Evolutionary conservation across 352 stramenopile species (phyloP).

Genomic region (Pilasporangium apinafurcum): DNA sequence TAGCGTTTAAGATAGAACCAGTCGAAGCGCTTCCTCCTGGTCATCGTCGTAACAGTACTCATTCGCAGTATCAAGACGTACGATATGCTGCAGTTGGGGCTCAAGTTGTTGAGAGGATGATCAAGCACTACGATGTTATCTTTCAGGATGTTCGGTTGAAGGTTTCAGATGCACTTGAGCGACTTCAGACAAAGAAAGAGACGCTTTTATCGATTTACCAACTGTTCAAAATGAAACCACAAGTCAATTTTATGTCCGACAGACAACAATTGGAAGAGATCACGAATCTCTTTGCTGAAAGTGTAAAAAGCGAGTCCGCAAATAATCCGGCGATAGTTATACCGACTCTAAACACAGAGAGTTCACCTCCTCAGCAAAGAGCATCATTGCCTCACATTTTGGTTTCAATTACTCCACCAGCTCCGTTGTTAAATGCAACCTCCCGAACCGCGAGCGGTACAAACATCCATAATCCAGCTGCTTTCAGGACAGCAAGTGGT

Average conservation of each 20-base stretch:
- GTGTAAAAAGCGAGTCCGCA: conserved; percentile 12
- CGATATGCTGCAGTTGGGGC: conserved; percentile 66
- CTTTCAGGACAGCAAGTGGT: conserved; percentile 11
- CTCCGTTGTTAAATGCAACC: not conserved
- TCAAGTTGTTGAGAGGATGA: conserved; percentile 75
- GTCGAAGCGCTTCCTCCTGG: conserved; percentile 21
- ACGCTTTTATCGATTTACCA: conserved; percentile 55
- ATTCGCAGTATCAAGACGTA: conserved; percentile 67
- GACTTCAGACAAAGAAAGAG: conserved; percentile 60
- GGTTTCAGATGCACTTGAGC: conserved; percentile 56
- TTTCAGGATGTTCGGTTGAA: conserved; percentile 64
- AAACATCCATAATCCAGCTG: not conserved
- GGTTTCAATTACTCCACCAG: no score
- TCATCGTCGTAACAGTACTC: conserved; percentile 29
- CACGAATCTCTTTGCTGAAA: conserved; percentile 42
- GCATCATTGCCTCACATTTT: conserved; percentile 11
- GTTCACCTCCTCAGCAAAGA: conserved; percentile 6
- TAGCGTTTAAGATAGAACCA: conserved; percentile 72
- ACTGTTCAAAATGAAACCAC: conserved; percentile 58
- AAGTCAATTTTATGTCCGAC: conserved; percentile 63
- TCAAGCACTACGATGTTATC: conserved; percentile 66
- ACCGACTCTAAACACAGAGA: not conserved
- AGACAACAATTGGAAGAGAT: conserved; percentile 61
- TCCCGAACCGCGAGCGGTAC: conserved; percentile 13
- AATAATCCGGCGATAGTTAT: conserved; percentile 4